Conservation (phyloP, 2,329 filamentous ascomycete species). For the Aspergillus arachidicola region DNA sequence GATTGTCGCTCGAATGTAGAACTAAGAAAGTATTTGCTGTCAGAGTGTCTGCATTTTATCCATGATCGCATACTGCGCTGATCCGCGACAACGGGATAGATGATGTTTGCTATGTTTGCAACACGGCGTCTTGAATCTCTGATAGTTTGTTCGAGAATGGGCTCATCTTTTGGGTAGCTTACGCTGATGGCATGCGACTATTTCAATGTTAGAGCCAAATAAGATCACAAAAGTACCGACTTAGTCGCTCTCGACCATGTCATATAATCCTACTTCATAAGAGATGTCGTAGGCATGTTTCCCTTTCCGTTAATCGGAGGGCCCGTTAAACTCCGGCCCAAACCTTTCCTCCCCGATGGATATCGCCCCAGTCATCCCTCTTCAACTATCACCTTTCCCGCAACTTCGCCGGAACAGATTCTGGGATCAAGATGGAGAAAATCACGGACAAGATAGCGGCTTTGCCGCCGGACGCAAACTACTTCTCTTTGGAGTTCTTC, state of each 20-base stretch:
- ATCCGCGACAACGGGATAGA: neutral
- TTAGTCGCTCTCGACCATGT: neutral
- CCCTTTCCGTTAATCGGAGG: conserved; percentile 8
- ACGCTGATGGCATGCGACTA: neutral
- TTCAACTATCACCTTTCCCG: conserved; percentile 3
- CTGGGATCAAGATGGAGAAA: conserved; percentile 67
- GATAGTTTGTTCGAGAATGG: neutral
- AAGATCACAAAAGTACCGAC: neutral
- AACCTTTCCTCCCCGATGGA: conserved; percentile 8
- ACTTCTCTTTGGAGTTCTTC: conserved; percentile 99
- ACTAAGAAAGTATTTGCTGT: too few relatives aligned
- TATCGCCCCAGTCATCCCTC: neutral
- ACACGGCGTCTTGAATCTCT: neutral
- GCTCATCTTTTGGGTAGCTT: neutral
- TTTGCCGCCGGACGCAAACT: conserved; percentile 76
- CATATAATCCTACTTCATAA: neutral
- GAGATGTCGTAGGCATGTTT: neutral
- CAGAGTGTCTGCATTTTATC: neutral
- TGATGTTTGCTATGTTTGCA: neutral
- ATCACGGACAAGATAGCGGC: conserved; percentile 95
- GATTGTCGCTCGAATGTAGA: neutral
- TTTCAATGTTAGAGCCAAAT: neutral
- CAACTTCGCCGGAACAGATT: conserved; percentile 7
- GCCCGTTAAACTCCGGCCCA: neutral
- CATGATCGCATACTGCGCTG: neutral